Base-by-base conservation (phyloP, 208 protist species). In the Wallacemonas sp. region DNA sequence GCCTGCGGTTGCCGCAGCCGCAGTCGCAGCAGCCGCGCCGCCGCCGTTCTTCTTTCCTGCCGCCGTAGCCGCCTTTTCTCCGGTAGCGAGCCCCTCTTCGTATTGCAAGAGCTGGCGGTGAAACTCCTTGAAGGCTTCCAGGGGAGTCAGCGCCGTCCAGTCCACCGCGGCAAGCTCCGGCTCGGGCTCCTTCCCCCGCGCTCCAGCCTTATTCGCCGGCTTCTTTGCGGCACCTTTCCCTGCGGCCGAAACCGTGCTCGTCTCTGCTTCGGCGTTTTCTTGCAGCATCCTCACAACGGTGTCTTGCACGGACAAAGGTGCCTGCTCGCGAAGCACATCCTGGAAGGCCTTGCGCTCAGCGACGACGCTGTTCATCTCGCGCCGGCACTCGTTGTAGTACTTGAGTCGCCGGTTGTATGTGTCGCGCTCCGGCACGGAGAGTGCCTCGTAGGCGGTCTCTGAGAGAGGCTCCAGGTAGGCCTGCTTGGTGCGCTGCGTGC, bases 321-420 rank as follows among this genome's bases (percentile, higher is more conserved):
- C 8, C 13, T 21, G 58, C 9, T 55, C 39, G 26, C 57, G 29
- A 3, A 66, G 50, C 24, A 74, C 63, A 19, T 22, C 58, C 61
- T 66, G 29, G 44, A 68, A 86, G 22, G 42, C 50, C n/a, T 69
- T 53, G 37, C 33, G n/a, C 78, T 70, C 46, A 45, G 42, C 24
- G 63, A 75, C 39, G 54, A 68, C 38, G 71, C 77, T 12, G 10
- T 74, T 64, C 42, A 93, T 55, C 26, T 82, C 79, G 33, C 76
- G 71, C 33, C 84, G 83, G 64, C 86, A 92, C 62, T 92, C 82
- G 50, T 92, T 94, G 61, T 81, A 87, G 50, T 90, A 76, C 68
- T 93, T 81, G 15, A 95, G 76, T 9, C 76, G 77, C 6, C 46
- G 41, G 64, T 95, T 93, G 78, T 94, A 93, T 9, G 66, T 63